Percentiles rank a stretch among this genome's conserved stretches.
phyloP scores from a whole-genome alignment of 768 basidiomycete genomes.

The Leccinum obscurum region DNA sequence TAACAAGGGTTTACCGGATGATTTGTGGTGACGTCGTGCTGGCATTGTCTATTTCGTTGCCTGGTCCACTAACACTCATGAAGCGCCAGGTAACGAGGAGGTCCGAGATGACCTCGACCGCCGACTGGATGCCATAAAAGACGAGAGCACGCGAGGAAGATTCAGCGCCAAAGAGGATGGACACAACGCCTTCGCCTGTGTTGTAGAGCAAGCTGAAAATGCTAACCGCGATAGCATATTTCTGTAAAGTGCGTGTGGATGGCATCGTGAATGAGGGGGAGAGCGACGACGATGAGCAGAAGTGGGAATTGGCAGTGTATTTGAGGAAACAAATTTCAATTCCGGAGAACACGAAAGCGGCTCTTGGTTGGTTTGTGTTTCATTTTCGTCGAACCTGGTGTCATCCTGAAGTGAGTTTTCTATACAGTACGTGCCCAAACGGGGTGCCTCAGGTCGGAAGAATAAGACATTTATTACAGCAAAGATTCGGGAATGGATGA shows the following conservation, averaged over 20 bases:
- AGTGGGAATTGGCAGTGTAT: not conserved
- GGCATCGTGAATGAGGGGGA: conserved; percentile 14
- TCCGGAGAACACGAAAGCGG: too few species aligned
- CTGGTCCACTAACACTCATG: conserved; percentile 31
- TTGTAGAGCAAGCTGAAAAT: conserved; percentile 41
- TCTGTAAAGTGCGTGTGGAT: conserved; percentile 21
- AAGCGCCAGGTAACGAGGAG: conserved; percentile 48
- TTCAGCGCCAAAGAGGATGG: conserved; percentile 45
- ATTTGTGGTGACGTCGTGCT: conserved; percentile 4
- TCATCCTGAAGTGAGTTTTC: not conserved
- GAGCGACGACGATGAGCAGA: not conserved
- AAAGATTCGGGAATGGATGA: not conserved
- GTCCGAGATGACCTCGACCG: conserved; percentile 46
- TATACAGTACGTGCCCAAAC: too few species aligned
- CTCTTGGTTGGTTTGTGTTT: too few species aligned
- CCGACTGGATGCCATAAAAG: conserved; percentile 51
- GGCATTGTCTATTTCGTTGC: conserved; percentile 28
- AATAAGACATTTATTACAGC: too few species aligned
- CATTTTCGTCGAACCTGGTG: not conserved
- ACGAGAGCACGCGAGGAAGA: conserved; percentile 45
- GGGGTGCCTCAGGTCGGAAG: too few species aligned
- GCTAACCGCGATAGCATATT: conserved; percentile 44
- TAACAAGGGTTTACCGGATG: conserved; percentile 13
- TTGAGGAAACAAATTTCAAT: not conserved
- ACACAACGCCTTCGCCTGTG: conserved; percentile 43